phyloP scores from a whole-genome alignment of 192 early-diverging fungal genomes.

The Linnemannia zychae region DNA sequence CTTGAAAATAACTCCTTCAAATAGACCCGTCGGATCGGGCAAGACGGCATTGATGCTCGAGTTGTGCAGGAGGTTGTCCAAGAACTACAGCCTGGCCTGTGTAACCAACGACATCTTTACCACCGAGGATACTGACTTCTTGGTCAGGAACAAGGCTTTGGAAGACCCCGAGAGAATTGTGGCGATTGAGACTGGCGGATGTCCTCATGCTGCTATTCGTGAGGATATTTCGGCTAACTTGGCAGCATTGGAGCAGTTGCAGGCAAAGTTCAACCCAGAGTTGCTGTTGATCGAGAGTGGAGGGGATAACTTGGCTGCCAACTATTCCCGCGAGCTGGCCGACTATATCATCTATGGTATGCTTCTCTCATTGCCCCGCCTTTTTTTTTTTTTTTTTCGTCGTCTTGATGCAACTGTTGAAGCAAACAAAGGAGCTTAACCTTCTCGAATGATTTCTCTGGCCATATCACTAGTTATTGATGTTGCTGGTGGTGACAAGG shows the following conservation, averaged over 20 bases:
- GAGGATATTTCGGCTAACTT: constrained; percentile 98
- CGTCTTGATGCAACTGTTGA: no score
- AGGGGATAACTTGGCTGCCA: constrained; percentile 93
- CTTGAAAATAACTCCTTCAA: background rate
- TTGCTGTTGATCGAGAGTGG: constrained; percentile 93
- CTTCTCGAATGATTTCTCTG: background rate
- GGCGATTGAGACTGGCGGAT: constrained; percentile 96
- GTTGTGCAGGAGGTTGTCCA: constrained; percentile 86
- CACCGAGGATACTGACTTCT: constrained; percentile 95
- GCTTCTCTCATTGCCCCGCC: background rate
- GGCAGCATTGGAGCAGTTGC: constrained; percentile 88
- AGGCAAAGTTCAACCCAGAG: constrained; percentile 87
- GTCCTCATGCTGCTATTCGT: constrained; percentile 95
- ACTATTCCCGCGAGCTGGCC: constrained; percentile 83
- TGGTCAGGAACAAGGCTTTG: constrained; percentile 90
- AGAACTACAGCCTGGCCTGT: constrained; percentile 86
- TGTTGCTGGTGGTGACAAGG: constrained; percentile 96
- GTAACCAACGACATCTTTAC: constrained; percentile 99
- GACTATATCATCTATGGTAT: constrained; percentile 92
- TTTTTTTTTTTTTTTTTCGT: background rate
- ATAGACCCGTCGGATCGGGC: constrained; percentile 93
- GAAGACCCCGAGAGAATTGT: constrained; percentile 85
- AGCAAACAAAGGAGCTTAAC: background rate
- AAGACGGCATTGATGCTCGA: constrained; percentile 95
- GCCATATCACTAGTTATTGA: constrained; percentile 80